Evolutionary conservation across 2,329 filamentous ascomycete genomes (phyloP).

Genomic region (Chlorencoelia australis): DNA sequence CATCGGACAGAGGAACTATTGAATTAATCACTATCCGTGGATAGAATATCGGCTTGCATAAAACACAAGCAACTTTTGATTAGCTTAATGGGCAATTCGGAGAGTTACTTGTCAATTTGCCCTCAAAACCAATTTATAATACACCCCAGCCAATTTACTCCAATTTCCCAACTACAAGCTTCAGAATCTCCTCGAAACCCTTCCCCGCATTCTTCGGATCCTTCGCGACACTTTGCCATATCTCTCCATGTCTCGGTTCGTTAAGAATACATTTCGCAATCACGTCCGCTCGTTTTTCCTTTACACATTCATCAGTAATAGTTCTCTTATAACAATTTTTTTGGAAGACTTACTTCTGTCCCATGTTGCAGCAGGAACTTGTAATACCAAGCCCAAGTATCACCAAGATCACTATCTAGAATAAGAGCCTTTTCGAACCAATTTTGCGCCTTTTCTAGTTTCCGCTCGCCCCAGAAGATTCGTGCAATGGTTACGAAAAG

Average conservation of each 20-base stretch:
- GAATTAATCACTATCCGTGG: too few relatives aligned
- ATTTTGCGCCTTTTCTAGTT: constrained; percentile 83
- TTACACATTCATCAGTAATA: constrained; percentile 9
- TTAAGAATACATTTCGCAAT: constrained; percentile 68
- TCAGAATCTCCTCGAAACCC: constrained; percentile 70
- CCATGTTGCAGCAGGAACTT: constrained; percentile 89
- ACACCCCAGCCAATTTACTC: constrained; percentile 15
- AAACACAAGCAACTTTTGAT: too few relatives aligned
- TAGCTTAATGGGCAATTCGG: too few relatives aligned
- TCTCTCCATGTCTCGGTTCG: constrained; percentile 86
- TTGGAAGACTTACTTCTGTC: constrained; percentile 47
- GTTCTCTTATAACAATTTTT: background rate
- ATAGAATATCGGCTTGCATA: too few relatives aligned
- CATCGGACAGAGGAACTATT: too few relatives aligned
- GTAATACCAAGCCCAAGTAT: constrained; percentile 98
- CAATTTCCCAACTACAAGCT: constrained; percentile 53
- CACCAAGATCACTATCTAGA: constrained; percentile 75
- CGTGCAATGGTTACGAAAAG: constrained; percentile 87
- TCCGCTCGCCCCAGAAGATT: constrained; percentile 91
- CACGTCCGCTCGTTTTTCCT: constrained; percentile 81
- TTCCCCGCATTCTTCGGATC: constrained; percentile 71
- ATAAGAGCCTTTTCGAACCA: constrained; percentile 98
- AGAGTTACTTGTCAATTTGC: too few relatives aligned
- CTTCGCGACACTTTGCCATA: constrained; percentile 82
- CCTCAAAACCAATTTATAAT: too few relatives aligned